Base-by-base conservation (phyloP, 139 green algal genomes). In the Asterochloris erici region DNA sequence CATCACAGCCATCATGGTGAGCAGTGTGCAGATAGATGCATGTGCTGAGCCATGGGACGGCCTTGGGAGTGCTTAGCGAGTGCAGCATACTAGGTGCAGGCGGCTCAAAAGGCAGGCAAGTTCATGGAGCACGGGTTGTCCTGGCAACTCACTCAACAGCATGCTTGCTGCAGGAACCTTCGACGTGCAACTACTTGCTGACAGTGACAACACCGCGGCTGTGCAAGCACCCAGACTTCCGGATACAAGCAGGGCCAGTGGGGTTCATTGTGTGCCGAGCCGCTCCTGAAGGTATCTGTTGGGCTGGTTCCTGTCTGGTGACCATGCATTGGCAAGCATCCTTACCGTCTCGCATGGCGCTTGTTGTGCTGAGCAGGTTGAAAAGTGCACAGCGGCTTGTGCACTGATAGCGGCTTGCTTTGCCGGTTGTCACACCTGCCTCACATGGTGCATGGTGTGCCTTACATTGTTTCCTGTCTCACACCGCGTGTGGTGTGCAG, bases 181-280 rank as follows among this genome's bases (percentile, higher is more conserved):
- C 90, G 63, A 94, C 92, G 54, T 98, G 94, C 84, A 82, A 88
- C 70, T 98, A 98, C 82, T 68, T 93, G 24, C 84, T 95, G 68
- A 85, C 81, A 14, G 82, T 98, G 0, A 66, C 86, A n/a, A 95
- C 91, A 23, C 90, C 92, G 16, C 86, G 92, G 63, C 84, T 97
- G 21, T 98, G 94, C 87, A 86, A 89, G 74, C 92, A 96, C 85
- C 90, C 90, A 12, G n/a, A 21, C 4, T 80, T 84, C 61, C 38
- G 23, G 23, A 21, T 16, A 54, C 19, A 80, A 62, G 24, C 76
- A 70, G 76, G 68, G 60, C 76, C 60, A 14, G 23, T 80, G 16
- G 47, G 60, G 23, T 62, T 70, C 12, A 70, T 80, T 54, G 60
- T 80, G 9, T 80, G 76, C 21, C n/a, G 47, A 23, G 13, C 24